phyloP scores from a whole-genome alignment of 192 early-diverging fungal genomes.

The Coemansia umbellata region DNA sequence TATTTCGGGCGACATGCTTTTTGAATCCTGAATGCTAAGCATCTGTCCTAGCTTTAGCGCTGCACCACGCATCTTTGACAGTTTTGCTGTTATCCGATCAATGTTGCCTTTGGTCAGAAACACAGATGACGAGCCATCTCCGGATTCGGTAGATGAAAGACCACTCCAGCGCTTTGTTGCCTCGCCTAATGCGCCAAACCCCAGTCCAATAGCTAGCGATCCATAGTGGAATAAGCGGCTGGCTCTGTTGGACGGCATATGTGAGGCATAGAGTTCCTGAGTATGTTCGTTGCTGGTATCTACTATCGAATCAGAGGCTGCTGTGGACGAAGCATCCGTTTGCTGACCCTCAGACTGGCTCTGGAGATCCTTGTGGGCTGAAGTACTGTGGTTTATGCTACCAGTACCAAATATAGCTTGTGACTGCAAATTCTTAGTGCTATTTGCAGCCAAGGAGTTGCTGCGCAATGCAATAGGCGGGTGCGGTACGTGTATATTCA shows the following conservation, averaged over 20 bases:
- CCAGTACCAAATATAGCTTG: too few species aligned
- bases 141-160: conserved; percentile 29
- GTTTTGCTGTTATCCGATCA: conserved; percentile 78
- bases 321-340: not conserved
- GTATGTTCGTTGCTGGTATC: not conserved
- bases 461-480: conserved; percentile 24
- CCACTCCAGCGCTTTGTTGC: conserved; percentile 59
- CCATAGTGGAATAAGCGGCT: conserved; percentile 82
- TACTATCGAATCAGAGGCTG: not conserved
- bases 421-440: too few species aligned
- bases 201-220: conserved; percentile 65
- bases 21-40: conserved; percentile 88
- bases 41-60: conserved; percentile 97
- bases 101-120: conserved; percentile 76
- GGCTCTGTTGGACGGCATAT: conserved; percentile 74
- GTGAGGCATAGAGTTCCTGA: conserved; percentile 19
- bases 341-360: too few species aligned
- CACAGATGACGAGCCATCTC: conserved; percentile 43
- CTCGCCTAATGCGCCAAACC: conserved; percentile 67
- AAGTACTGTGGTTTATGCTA: too few species aligned
- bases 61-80: conserved; percentile 92
- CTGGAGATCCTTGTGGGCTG: too few species aligned
- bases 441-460: not conserved
- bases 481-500: conserved; percentile 20
- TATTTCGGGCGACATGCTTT: conserved; percentile 73